Conservation (phyloP, 2,329 filamentous ascomycete genomes). For the Aureobasidium sp. region DNA sequence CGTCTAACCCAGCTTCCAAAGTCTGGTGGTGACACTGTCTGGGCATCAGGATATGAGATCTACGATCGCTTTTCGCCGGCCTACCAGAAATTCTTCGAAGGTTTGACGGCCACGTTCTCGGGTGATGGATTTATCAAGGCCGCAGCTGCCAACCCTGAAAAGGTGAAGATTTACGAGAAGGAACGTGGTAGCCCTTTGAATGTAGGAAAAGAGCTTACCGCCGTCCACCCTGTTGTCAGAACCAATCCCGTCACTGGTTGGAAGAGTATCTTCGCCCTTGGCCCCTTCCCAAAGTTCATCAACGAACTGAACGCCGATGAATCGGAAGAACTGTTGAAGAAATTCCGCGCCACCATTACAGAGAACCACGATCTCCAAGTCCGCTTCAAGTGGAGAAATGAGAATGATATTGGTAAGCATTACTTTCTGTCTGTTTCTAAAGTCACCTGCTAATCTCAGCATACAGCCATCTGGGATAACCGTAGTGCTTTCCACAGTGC, state of each 20-base stretch:
- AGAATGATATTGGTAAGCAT: constrained; percentile 38
- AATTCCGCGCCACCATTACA: constrained; percentile 36
- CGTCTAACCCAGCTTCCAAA: constrained; percentile 31
- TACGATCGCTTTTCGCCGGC: constrained; percentile 50
- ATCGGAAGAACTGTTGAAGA: constrained; percentile 36
- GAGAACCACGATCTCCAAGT: constrained; percentile 48
- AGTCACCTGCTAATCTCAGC: too few species aligned
- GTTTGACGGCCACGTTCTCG: constrained; percentile 41
- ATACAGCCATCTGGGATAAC: constrained; percentile 63
- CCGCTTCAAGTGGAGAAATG: constrained; percentile 43
- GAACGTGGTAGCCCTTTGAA: constrained; percentile 50
- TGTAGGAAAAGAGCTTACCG: constrained; percentile 43
- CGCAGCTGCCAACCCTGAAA: constrained; percentile 31
- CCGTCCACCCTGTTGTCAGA: constrained; percentile 51
- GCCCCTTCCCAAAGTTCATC: constrained; percentile 31
- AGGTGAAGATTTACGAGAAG: constrained; percentile 41
- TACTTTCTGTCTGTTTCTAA: constrained; percentile 14
- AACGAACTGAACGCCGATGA: constrained; percentile 41
- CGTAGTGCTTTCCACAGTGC: constrained; percentile 53
- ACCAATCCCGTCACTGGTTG: constrained; percentile 60
- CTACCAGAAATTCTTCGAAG: constrained; percentile 54
- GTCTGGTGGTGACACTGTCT: constrained; percentile 35
- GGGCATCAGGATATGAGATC: constrained; percentile 49
- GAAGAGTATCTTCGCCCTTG: constrained; percentile 49
- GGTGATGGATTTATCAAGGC: constrained; percentile 31